Evolutionary conservation across 331 rosid species (phyloP), one percentile per base, ranked within the genome.

Genomic region (Quercus tomentella): DNA sequence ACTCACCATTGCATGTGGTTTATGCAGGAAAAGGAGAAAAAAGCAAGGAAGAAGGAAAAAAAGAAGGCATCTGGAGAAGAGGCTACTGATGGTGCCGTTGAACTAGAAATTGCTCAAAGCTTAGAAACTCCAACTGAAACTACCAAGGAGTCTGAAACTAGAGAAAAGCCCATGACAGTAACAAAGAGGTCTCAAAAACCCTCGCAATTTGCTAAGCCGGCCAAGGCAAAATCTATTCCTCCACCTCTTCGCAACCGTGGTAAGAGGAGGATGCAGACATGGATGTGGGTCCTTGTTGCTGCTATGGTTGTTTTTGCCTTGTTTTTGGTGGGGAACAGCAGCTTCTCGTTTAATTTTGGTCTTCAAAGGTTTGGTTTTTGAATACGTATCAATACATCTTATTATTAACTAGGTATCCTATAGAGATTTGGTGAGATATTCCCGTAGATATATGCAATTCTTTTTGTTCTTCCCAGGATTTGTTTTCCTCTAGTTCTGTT

Each of bases 1-100:
- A 18, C 57, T 33, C 35, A 43, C 25, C 28, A 67, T 30, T 22
- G 76, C 80, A 61, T 77, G 33, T 60, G 63, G 21, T 68, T 51
- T 41, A 8, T 81, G 76, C 94, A 90, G 98, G 91, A 82, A 84
- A 90, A 87, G 82, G 98, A 93, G 84, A 93, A 83, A 86, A 88
- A 80, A 51, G 84, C 81, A 54, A 87, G 67, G 86, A 93, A 89
- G 92, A 93, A 93, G 88, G 97, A 87, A 79, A 89, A 81, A 77
- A 91, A 86, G 87, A 90, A 89, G 86, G 79, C 77, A 28, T 82
- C 78, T 61, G 67, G 72, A 74, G 51, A 62, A 71, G 87, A 84
- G 61, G 80, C 76, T 68, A 77, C 75, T 33, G 84, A 76, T 31
- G 86, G 52, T 79, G 75, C 61, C 20, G 23, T 58, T 26, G 91